Base-by-base conservation (phyloP, 1,284 basidiomycete species). In the Austroboletus novae-zelandiae region DNA sequence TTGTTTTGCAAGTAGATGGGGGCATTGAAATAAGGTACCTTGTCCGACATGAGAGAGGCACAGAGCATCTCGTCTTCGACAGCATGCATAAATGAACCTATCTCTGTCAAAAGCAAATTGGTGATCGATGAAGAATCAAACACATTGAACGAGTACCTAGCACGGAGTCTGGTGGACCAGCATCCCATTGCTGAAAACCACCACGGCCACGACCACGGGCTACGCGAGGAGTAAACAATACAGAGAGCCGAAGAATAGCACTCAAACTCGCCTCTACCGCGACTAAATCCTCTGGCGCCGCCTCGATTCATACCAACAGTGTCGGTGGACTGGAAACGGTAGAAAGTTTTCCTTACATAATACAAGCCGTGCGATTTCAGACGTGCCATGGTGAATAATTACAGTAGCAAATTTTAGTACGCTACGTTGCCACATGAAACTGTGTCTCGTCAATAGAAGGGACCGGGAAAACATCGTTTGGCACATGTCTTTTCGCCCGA, bases 61-160 rank as follows among this genome's bases (percentile, higher is more conserved):
- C 97, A 99, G 50, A 99, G 77, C 96, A 99, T 98, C 71, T 99
- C 96, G 56, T 93, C 92, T 75, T 99, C 97, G 43, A 98, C 95
- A 18, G 95, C 91, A 69, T 99, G 94, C 29, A 94, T 68, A 69
- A 96, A 96, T 1, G 86, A 77, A 52, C 95, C 93, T 74, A 94
- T 86, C 74, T 93, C 91, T 93, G 42, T 32, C 32, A 27, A 36
- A 34, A 27, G 30, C 34, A 46, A n/a, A 49, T 56, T 30, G 51
- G 44, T 39, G 31, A 18, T n/a, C 43, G 14, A 17, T n/a, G 14
- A 39, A 7, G 9, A 13, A 32, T 47, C 17, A 29, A 40, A 48
- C 14, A 52, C 32, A 43, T 36, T 39, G 8, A 11, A n/a, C 7
- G 39, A 31, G 53, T 61, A 89, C 92, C 91, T 36, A 90, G 72